Evolutionary conservation across 2,329 filamentous ascomycete species (phyloP).

Genomic region (Colletotrichum camelliae): DNA sequence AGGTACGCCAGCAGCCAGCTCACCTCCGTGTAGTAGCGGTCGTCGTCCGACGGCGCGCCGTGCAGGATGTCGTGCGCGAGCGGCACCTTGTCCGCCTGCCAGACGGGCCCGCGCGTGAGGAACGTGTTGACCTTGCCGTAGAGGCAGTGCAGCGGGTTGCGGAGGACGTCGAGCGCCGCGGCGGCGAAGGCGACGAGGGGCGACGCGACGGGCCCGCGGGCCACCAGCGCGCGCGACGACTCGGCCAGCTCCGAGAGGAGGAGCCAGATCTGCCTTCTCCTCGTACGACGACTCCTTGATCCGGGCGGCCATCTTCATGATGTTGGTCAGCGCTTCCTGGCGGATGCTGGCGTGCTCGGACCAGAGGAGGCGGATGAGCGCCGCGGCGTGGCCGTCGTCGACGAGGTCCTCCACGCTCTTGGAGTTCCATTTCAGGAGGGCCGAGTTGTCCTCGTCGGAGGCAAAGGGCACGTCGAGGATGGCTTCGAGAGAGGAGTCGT

Average conservation of each 20-base stretch:
- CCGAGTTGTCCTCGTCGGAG: slow-evolving; percentile 54
- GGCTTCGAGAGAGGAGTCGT: slow-evolving; percentile 52
- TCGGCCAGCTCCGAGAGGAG: slow-evolving; percentile 82
- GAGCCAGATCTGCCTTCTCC: slow-evolving; percentile 80
- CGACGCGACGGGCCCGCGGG: slow-evolving; percentile 68
- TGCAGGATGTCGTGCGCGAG: slow-evolving; percentile 69
- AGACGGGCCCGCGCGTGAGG: slow-evolving; percentile 77
- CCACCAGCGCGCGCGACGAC: slow-evolving; percentile 64
- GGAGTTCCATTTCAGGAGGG: slow-evolving; percentile 69
- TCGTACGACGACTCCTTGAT: slow-evolving; percentile 73
- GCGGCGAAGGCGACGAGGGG: slow-evolving; percentile 78
- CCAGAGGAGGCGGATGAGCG: slow-evolving; percentile 76
- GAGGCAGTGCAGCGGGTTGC: slow-evolving; percentile 79
- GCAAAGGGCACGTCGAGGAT: slow-evolving; percentile 55
- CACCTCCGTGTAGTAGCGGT: slow-evolving; percentile 74
- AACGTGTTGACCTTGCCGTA: slow-evolving; percentile 89
- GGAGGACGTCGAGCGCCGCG: slow-evolving; percentile 72
- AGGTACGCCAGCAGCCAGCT: slow-evolving; percentile 78
- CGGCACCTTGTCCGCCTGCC: slow-evolving; percentile 76
- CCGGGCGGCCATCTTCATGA: slow-evolving; percentile 69
- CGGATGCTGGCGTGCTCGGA: slow-evolving; percentile 79
- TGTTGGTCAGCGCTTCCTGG: slow-evolving; percentile 74
- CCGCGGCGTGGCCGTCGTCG: slow-evolving; percentile 75
- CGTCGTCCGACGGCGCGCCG: slow-evolving; percentile 73
- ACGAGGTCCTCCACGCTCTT: slow-evolving; percentile 81